Percentiles rank a stretch among this genome's conserved stretches.
Conservation (phyloP, 2,329 filamentous ascomycete species). For the Curvularia lunata region DNA sequence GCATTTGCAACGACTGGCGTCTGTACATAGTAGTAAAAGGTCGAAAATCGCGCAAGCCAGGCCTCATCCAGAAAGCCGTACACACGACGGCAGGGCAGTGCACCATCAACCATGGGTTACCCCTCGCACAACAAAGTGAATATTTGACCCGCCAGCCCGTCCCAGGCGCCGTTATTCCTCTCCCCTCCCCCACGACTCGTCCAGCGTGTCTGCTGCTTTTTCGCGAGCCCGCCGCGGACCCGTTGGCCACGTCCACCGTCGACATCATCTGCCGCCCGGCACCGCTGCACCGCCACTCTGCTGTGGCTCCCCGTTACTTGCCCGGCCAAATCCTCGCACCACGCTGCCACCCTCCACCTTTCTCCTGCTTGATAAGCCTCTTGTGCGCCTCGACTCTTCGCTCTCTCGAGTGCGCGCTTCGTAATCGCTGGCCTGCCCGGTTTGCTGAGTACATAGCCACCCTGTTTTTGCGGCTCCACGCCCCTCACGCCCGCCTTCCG, state of each 20-base stretch:
- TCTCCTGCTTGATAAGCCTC: constrained; percentile 10
- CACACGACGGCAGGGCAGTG: constrained; percentile 17
- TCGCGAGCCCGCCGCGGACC: constrained; percentile 8
- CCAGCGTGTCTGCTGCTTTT: constrained; percentile 1
- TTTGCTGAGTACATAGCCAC: constrained; percentile 24
- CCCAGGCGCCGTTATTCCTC: background rate
- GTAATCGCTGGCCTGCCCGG: constrained; percentile 3
- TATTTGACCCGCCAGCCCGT: constrained; percentile 9
- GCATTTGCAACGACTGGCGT: constrained; percentile 14
- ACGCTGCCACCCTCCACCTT: constrained; percentile 4
- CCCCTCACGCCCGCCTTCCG: constrained; percentile 38
- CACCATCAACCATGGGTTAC: constrained; percentile 12
- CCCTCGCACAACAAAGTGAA: constrained; percentile 15
- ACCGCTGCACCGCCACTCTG: constrained; percentile 13
- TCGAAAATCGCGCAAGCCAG: constrained; percentile 21
- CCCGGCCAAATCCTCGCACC: too few species aligned
- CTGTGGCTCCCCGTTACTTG: constrained; percentile 11
- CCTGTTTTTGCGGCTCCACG: constrained; percentile 40
- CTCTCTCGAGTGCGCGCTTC: constrained; percentile 10
- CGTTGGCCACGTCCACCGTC: constrained; percentile 7
- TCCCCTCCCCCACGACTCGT: background rate
- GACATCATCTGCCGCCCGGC: constrained; percentile 16
- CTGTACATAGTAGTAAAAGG: constrained; percentile 7
- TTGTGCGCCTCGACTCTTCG: background rate
- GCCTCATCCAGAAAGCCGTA: constrained; percentile 18